Evolutionary conservation across 176 grass and related monocot species (phyloP).

Genomic region (Alloteropsis semialata): DNA sequence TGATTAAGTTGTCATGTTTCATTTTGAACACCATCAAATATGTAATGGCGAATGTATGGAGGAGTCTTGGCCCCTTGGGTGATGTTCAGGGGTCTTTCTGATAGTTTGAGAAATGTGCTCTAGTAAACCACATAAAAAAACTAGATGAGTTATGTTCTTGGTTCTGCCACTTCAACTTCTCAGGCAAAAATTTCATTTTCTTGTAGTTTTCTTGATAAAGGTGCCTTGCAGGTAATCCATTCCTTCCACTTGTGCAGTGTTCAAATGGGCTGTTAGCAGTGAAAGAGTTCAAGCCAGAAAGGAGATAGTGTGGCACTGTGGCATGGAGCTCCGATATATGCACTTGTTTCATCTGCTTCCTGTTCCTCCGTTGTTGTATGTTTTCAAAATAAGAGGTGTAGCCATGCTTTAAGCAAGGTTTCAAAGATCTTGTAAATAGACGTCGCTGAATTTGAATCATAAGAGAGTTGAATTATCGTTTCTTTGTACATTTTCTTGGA

Average conservation of each 20-base stretch:
- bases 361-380: background rate
- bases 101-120: background rate
- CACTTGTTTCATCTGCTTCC: background rate
- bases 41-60: background rate
- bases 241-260: background rate
- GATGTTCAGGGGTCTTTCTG: background rate
- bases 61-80: background rate
- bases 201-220: background rate
- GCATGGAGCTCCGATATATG: background rate
- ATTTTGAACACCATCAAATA: background rate
- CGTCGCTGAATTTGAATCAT: background rate
- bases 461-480: background rate
- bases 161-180: background rate
- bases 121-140: background rate
- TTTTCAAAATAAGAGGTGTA: slow-evolving; percentile 7
- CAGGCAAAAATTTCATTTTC: background rate
- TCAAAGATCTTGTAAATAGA: slow-evolving; percentile 31
- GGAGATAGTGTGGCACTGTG: background rate
- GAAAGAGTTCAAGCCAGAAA: background rate
- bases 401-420: background rate
- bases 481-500: background rate
- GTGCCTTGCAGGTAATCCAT: background rate
- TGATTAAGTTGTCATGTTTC: background rate
- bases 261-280: background rate
- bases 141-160: background rate